Evolutionary conservation across 129 eudicot genomes (phyloP).

Genomic region (Flaveria sonorensis): DNA sequence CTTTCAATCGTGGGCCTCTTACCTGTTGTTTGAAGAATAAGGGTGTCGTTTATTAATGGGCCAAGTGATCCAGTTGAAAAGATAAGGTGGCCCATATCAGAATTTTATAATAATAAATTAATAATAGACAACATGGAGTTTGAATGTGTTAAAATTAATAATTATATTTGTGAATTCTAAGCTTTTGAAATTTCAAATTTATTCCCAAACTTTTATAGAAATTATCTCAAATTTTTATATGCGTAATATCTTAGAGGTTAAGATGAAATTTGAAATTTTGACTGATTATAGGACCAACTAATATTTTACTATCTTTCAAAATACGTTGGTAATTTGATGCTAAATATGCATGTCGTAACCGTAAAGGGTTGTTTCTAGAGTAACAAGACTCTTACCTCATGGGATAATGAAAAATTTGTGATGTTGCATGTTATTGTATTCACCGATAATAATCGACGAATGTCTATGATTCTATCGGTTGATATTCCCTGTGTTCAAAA

Average conservation of each 20-base stretch:
- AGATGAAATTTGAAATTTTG: too few species aligned
- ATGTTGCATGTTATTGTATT: conserved; percentile 67
- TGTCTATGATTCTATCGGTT: conserved; percentile 86
- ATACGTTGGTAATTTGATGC: not conserved
- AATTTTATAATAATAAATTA: too few species aligned
- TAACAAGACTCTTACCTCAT: conserved; percentile 60
- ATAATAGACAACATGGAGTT: too few species aligned
- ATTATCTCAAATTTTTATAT: too few species aligned
- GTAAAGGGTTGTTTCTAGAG: not conserved
- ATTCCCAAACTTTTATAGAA: too few species aligned
- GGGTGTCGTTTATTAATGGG: conserved; percentile 21
- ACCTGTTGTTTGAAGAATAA: conserved; percentile 42
- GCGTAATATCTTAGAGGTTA: too few species aligned
- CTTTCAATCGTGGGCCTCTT: conserved; percentile 88
- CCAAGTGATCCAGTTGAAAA: conserved; percentile 6
- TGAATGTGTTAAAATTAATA: too few species aligned
- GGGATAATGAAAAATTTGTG: conserved; percentile 82
- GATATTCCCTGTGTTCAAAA: conserved; percentile 77
- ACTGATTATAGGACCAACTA: too few species aligned
- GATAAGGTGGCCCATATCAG: conserved; percentile 26
- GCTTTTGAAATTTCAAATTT: too few species aligned
- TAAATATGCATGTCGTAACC: not conserved
- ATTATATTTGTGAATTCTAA: too few species aligned
- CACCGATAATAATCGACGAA: conserved; percentile 82
- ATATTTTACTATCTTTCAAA: too few species aligned